These are phyloP conservation scores for Diplodia scrobiculata DNA, from an alignment of 2,329 filamentous ascomycete species.

Conservation along the genomic window DNA sequence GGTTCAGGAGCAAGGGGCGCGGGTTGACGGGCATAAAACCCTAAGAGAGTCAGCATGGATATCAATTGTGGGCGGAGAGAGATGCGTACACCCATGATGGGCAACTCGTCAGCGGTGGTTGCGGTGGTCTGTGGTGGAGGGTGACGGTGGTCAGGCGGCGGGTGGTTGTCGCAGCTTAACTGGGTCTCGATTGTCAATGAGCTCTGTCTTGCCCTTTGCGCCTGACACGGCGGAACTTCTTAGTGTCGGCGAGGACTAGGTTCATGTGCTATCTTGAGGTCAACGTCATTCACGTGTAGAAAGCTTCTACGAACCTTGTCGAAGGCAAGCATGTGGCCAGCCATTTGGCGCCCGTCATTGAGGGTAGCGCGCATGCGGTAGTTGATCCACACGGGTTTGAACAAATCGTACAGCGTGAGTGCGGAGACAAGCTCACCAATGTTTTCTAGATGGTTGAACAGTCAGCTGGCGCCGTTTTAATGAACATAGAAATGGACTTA, in stretches of 20 bases:
- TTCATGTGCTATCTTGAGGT: conserved; percentile 83
- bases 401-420: conserved; percentile 31
- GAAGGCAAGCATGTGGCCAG: conserved; percentile 96
- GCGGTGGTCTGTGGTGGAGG: not conserved
- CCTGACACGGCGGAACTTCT: conserved; percentile 93
- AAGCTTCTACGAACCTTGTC: conserved; percentile 70
- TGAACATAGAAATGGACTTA: conserved; percentile 60
- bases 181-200: too few relatives aligned
- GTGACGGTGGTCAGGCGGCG: conserved; percentile 1
- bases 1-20: conserved; percentile 89
- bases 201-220: conserved; percentile 56
- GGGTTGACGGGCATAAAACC: conserved; percentile 90
- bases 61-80: not conserved
- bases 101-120: not conserved
- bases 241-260: conserved; percentile 94
- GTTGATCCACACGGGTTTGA: conserved; percentile 72
- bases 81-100: conserved; percentile 22
- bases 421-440: conserved; percentile 55
- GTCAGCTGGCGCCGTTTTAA: conserved; percentile 51
- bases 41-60: conserved; percentile 2
- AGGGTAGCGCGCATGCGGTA: conserved; percentile 98
- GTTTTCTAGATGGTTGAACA: conserved; percentile 58
- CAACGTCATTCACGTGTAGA: not conserved
- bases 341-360: conserved; percentile 93
- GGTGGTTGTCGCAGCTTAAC: conserved; percentile 36